Base-by-base conservation (phyloP, 2,329 filamentous ascomycete species). In the Amesomyces nigricolor region DNA sequence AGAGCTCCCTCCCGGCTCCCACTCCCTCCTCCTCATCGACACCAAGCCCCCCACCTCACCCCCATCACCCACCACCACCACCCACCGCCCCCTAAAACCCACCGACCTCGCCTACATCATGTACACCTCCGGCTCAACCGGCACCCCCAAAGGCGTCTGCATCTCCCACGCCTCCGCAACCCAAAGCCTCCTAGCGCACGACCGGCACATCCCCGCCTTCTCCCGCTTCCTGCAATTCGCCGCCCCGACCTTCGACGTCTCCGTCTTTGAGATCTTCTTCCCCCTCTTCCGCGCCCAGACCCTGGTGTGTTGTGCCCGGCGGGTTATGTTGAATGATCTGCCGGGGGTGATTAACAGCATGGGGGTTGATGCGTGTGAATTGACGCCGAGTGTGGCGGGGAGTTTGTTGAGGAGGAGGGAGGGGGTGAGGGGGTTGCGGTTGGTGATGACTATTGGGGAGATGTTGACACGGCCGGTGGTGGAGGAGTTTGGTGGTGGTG, bases 241-340 rank as follows among this genome's bases (percentile, higher is more conserved):
- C 4, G 87, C 90, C 3, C 89, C 91, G 0, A 96, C 91, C 0
- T 96, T 96, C 67, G 91, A 96, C 69, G 91, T 96, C 7, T 95
- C 89, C 0, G 86, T 96, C 5, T 96, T 96, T 67, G 91, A 96
- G 67, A 91, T 95, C 6, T 96, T 96, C 76, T 96, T 96, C 61
- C 88, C 91, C 0, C 74, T 91, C 14, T 86, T 85, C 59, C 78
- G 89, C 55, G 87, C 87, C 2, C 75, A 75, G 19, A 95, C 89
- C 0, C 73, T 96, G 2, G 81, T 92, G 47, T 81, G 82, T 53
- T 89, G 86, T 61, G 79, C 83, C 54, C 81, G 91, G 29, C 75
- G 77, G 47, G 75, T 81, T 35, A 82, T 96, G 75, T 76, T 96
- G 42, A 81, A 87, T 58, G 84, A 96, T 65, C 78, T 96, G 19